Evolutionary conservation across 164 flowering plant species (phyloP).

Genomic region (Chimonanthus salicifolius): DNA sequence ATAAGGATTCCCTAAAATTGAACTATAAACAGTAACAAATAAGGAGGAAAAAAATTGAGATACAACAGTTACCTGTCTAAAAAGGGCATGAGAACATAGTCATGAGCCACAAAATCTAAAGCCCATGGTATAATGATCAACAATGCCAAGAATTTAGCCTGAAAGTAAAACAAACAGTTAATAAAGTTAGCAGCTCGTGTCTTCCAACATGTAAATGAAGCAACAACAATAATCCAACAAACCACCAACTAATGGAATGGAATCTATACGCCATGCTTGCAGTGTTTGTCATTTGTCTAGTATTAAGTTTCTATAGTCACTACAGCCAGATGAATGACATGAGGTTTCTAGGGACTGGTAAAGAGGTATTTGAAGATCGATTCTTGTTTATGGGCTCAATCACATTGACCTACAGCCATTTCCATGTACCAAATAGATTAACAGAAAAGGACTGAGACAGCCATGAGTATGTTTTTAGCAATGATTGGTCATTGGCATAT

Average conservation of each 20-base stretch:
- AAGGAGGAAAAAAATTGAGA: neutral
- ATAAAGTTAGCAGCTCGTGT: neutral
- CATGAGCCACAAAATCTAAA: constrained; percentile 88
- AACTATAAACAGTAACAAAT: neutral
- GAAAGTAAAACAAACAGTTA: constrained; percentile 23
- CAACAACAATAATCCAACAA: neutral
- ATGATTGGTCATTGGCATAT: neutral
- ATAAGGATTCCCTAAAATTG: no score
- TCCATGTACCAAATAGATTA: neutral
- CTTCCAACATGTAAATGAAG: neutral
- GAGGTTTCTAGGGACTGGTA: neutral
- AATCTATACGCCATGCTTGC: neutral
- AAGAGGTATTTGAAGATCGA: neutral
- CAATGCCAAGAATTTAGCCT: constrained; percentile 89
- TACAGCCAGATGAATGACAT: neutral
- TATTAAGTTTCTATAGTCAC: neutral
- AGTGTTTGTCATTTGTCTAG: neutral
- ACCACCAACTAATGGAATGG: constrained; percentile 1
- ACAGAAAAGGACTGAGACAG: neutral
- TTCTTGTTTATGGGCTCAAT: neutral
- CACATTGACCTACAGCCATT: neutral
- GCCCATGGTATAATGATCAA: constrained; percentile 74
- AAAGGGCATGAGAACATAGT: constrained; percentile 95
- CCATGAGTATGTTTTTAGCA: neutral
- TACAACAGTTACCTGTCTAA: constrained; percentile 66